Percentiles rank a stretch among this genome's conserved stretches.
Conservation (phyloP, 305 asterid species). For the Plantago coronopus region DNA sequence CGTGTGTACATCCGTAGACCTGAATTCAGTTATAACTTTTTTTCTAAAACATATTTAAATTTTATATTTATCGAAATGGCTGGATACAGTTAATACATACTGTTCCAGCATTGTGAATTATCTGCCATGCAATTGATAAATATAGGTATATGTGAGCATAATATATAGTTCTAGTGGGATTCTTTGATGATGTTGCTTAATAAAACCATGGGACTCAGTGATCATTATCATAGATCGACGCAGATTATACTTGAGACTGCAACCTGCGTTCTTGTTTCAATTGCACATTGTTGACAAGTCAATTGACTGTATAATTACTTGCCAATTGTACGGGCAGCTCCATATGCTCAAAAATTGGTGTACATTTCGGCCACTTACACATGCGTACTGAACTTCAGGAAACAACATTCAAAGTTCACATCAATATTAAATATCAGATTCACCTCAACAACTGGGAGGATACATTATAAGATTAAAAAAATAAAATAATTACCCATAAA, state of each 20-base stretch:
- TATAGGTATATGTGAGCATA: neutral
- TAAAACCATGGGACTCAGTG: neutral
- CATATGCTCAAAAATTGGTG: too few relatives aligned
- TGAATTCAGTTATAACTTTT: constrained; percentile 29
- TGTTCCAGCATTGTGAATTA: constrained; percentile 21
- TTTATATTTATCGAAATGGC: constrained; percentile 11
- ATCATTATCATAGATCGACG: too few relatives aligned
- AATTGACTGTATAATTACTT: too few relatives aligned
- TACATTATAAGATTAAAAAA: constrained; percentile 2
- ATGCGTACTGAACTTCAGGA: too few relatives aligned
- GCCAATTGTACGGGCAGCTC: too few relatives aligned
- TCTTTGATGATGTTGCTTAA: constrained; percentile 4
- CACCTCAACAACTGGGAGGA: neutral
- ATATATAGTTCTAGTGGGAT: neutral
- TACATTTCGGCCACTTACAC: too few relatives aligned
- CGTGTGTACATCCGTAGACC: constrained; percentile 17
- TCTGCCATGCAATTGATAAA: neutral
- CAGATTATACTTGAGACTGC: too few relatives aligned
- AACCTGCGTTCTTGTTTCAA: too few relatives aligned
- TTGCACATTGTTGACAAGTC: too few relatives aligned
- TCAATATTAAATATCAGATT: neutral
- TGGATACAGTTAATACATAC: neutral
- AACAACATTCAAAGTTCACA: neutral
- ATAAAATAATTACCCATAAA: neutral
- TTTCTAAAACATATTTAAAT: constrained; percentile 17